Base-by-base conservation (phyloP, 495 filamentous ascomycete species). In the Daldinia bambusicola region DNA sequence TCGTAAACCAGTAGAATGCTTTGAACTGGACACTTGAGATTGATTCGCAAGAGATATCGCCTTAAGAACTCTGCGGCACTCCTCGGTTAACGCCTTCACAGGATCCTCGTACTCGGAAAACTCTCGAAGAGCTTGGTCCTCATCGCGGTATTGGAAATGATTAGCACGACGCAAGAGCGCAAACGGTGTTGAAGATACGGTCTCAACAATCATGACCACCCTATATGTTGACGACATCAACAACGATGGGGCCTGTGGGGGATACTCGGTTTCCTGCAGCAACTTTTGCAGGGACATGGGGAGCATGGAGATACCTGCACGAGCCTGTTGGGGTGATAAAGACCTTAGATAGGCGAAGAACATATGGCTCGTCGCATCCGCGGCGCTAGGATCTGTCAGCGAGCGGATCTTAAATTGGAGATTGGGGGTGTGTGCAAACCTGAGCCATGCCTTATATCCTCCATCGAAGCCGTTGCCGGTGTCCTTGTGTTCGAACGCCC, bases 301-400 rank as follows among this genome's bases (percentile, higher is more conserved):
- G 16, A 99, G 82, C 50, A 90, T 84, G 2, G 93, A 91, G 57
- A 98, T 96, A 41, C 89, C 90, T 71, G 86, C 91, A 61, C 89
- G 83, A 40, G 87, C 78, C 36, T 89, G 86, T 61, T 95, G 91
- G 37, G 96, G 95, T 0, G 94, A 89, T 40, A 97, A 82, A 1
- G 93, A 97, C 48, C 95, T 90, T 38, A 99, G 86, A 76, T 98
- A 99, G 52, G 95, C 96, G 76, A 99, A 99, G 83, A 99, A 99
- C 16, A 99, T 79, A 80, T 99, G 95, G 76, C 94, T 96, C 10
- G 94, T 91, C 50, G 96, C 95, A 86, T 99, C 94, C 62, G 95
- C 95, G 60, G 94, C 93, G 72, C 92, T 97, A 71, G 58, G 63
- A 68, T 71, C 80, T 67, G 71, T 77, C 74, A 79, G 79, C 61